Base-by-base conservation (phyloP, 352 stramenopile species). In the Albugo candida region DNA sequence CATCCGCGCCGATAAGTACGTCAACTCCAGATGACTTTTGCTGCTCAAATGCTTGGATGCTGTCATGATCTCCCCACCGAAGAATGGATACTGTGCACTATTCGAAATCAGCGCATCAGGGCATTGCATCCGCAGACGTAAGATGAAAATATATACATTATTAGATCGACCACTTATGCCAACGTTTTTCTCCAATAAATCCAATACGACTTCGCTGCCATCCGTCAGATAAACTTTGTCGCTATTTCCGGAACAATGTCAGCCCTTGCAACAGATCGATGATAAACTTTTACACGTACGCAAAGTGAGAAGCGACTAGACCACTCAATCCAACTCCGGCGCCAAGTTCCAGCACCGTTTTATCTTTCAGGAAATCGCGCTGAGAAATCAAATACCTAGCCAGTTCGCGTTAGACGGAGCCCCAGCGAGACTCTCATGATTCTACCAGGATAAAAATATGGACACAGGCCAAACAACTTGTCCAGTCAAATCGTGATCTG, bases 401-500 rank as follows among this genome's bases (percentile, higher is more conserved):
- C n/a, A 54, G 49, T 14, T 51, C 16, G 18, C 14, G 40, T 1
- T 14, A 43, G 14, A 27, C 60, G 46, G 8, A 68, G 47, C 34
- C 64, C 67, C 20, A 36, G 41, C 37, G 14, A 34, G 13, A 44
- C 36, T 34, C 27, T 20, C 14, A 16, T 17, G 10, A 40, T 14
- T 47, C 11, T 36, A 61, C 62, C 65, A 78, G n/a, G 64, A 64
- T 19, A 81, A 50, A 45, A 78, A 73, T 13, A 63, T 58, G 8
- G 70, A 83, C 17, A 83, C 70, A 11, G 68, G 73, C 73, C 70
- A 85, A 41, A 85, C 64, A 0, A 85, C 61, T 72, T 85, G 73
- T 36, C 73, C 73, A 34, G 73, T 85, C 20, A 85, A 56, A 41
- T 85, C 70, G 53, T 80, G 73, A 55, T 83, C 73, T 1, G 73